A percentile compares a stretch with the other conserved stretches of the same genome.
Evolutionary conservation across 2,329 filamentous ascomycete genomes (phyloP).

Genomic region (Colletotrichum simmondsii): DNA sequence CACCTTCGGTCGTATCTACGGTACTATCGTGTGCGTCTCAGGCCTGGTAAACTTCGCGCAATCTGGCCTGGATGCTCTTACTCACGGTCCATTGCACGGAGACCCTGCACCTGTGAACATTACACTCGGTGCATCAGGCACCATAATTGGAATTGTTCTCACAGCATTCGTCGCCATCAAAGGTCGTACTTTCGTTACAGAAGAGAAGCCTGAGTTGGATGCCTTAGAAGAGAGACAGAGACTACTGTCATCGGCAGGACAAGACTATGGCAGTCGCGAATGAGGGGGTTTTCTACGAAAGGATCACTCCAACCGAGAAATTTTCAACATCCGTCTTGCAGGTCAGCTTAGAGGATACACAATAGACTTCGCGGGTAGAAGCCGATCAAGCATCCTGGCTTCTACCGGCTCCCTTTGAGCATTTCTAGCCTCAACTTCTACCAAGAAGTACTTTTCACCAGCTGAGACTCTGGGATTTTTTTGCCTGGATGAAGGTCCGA

Average conservation of each 20-base stretch:
- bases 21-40: slow-evolving; percentile 78
- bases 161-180: slow-evolving; percentile 62
- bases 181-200: slow-evolving; percentile 26
- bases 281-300: not conserved
- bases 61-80: slow-evolving; percentile 75
- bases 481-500: too few species aligned
- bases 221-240: slow-evolving; percentile 21
- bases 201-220: slow-evolving; percentile 22
- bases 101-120: slow-evolving; percentile 75
- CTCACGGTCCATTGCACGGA: slow-evolving; percentile 69
- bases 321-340: too few species aligned
- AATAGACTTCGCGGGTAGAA: too few species aligned
- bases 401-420: not conserved
- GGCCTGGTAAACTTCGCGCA: slow-evolving; percentile 79
- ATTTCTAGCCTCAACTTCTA: too few species aligned
- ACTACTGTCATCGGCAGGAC: slow-evolving; percentile 8
- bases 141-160: slow-evolving; percentile 64
- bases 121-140: slow-evolving; percentile 62
- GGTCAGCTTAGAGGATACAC: too few species aligned
- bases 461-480: too few species aligned
- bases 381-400: not conserved
- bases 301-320: too few species aligned
- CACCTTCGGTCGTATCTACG: slow-evolving; percentile 85
- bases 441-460: too few species aligned
- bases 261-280: slow-evolving; percentile 10